Evolutionary conservation across 345 rosid species (phyloP), one percentile per base, ranked within the genome.

Genomic region (Arabis hirsuta): DNA sequence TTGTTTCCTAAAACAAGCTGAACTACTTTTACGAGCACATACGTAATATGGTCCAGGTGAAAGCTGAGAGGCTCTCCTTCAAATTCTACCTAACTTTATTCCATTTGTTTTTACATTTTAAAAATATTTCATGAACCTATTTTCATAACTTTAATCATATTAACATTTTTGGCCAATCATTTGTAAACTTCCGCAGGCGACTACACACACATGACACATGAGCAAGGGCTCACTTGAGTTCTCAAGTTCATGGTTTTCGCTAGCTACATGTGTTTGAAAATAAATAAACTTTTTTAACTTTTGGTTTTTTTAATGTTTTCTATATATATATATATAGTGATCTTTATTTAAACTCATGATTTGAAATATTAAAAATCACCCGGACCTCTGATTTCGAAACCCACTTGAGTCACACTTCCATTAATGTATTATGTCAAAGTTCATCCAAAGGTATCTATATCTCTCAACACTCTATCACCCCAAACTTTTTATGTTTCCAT

Each of bases 21-120:
- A 65, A 65, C 60, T 39, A 51, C 71, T 65, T 65, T 65, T 65
- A 34, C 38, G 38, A 34, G 38, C 38, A 34, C 38, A 34, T 34
- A 34, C 38, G 38, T 34, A 65, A 7, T 11, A 20, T 20, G 32
- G 57, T 48, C 56, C 44, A 45, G 43, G 55, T 63, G 55, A 29
- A 27, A 45, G 27, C 42, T 46, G 42, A 45, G 52, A n/a, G 41
- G 41, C 67, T 16, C 34, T 50, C 20, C 13, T 64, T 47, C 32
- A 6, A 16, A 11, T 34, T 36, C 12, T 34, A 50, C 69, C 57
- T 7, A 65, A 65, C 57, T 39, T 36, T 65, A 34, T 65, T 50
- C 47, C 29, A 48, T 38, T 7, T 20, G 10, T 32, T 12, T 65
- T 19, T 13, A 34, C 20, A 12, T 65, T 65, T 12, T 8, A 2